Conservation (phyloP, 352 stramenopile genomes). For the Phytophthora sp. region DNA sequence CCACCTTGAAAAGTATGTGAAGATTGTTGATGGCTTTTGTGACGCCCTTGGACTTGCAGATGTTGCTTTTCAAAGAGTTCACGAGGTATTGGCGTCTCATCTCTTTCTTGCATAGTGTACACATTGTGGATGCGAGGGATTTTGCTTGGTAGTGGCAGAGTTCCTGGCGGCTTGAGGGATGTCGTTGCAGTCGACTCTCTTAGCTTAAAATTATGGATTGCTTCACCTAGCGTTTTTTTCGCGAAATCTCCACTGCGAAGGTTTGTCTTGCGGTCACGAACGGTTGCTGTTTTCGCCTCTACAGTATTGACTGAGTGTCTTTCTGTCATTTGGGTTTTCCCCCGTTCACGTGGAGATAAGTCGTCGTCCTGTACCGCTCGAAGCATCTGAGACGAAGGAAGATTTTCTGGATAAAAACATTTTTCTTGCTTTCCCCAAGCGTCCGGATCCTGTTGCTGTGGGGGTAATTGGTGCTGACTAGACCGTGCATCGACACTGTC, state of each 20-base stretch:
- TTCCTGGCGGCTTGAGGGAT: neutral
- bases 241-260: constrained; percentile 67
- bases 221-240: constrained; percentile 69
- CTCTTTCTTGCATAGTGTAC: constrained; percentile 22
- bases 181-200: constrained; percentile 23
- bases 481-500: constrained; percentile 9
- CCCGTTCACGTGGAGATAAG: neutral
- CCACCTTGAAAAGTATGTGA: constrained; percentile 1
- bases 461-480: constrained; percentile 47
- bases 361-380: neutral
- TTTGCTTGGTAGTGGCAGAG: constrained; percentile 7
- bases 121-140: constrained; percentile 12
- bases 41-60: neutral
- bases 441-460: constrained; percentile 65
- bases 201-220: constrained; percentile 58
- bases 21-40: constrained; percentile 3
- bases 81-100: constrained; percentile 8
- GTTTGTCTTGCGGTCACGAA: constrained; percentile 10
- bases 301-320: too few species aligned
- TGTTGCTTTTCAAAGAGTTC: constrained; percentile 15
- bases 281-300: too few species aligned
- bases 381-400: neutral
- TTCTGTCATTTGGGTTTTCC: neutral
- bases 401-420: neutral
- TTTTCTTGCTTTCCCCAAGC: neutral